phyloP scores from a whole-genome alignment of 192 early-diverging fungal genomes.

The Backusella westeae region DNA sequence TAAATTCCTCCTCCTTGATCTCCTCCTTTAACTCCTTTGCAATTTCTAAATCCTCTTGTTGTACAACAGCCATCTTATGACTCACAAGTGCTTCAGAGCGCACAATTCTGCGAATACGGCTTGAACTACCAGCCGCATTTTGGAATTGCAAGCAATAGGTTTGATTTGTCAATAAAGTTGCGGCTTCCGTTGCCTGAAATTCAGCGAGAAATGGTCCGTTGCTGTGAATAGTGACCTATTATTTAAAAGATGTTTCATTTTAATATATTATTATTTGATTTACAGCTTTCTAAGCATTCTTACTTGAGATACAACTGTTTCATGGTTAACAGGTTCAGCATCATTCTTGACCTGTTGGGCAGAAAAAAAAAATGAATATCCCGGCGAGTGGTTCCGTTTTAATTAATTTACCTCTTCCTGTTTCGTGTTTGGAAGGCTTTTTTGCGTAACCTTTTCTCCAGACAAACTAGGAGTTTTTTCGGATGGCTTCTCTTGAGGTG shows the following conservation, averaged over 20 bases:
- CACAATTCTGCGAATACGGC: not conserved
- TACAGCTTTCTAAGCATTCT: no score
- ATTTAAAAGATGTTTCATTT: not conserved
- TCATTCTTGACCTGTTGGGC: no score
- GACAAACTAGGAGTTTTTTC: not conserved
- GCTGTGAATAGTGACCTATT: not conserved
- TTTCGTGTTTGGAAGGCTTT: conserved; percentile 2
- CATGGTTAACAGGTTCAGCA: no score
- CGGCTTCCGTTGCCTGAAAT: not conserved
- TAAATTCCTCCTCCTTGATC: not conserved
- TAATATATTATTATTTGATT: not conserved
- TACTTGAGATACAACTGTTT: no score
- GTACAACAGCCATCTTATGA: not conserved
- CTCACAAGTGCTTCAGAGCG: not conserved
- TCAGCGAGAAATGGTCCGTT: not conserved
- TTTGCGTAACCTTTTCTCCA: not conserved
- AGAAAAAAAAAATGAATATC: no score
- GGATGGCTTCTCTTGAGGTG: no score
- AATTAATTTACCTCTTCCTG: not conserved
- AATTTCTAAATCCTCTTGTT: not conserved
- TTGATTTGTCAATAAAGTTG: not conserved
- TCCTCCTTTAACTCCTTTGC: not conserved
- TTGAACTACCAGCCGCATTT: not conserved
- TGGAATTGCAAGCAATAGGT: not conserved
- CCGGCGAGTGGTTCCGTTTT: no score